These are phyloP conservation scores for Solanum commersonii DNA, from an alignment of 257 asterid species.

Conservation along the genomic window DNA sequence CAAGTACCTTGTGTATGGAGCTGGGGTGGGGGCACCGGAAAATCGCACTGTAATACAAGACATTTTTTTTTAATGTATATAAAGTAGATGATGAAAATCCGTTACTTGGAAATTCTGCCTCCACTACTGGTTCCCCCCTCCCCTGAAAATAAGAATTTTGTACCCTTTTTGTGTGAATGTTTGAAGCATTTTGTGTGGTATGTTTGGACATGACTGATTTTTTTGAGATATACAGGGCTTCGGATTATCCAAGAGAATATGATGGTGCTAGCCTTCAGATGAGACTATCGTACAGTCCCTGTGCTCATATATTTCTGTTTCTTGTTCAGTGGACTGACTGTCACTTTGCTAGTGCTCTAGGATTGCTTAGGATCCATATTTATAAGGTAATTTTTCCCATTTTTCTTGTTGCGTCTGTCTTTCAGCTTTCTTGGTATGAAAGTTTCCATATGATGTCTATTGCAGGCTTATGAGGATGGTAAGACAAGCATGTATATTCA, in stretches of 20 bases:
- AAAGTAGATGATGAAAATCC: neutral
- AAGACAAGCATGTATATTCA: constrained; percentile 65
- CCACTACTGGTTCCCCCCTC: neutral
- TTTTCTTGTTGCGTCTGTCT: neutral
- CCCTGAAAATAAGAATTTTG: neutral
- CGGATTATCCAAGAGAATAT: constrained; percentile 58
- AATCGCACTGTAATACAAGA: neutral
- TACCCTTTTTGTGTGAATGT: neutral
- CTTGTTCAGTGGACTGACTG: constrained; percentile 93
- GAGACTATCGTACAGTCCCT: constrained; percentile 93
- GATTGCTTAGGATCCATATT: constrained; percentile 66
- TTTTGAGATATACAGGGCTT: constrained; percentile 58
- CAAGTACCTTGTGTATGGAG: neutral
- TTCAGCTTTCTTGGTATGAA: neutral
- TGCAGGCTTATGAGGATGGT: constrained; percentile 83
- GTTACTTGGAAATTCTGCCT: neutral
- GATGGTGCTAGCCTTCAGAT: constrained; percentile 86
- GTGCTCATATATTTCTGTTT: constrained; percentile 73
- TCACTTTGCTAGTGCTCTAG: constrained; percentile 84
- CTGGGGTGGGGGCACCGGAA: neutral
- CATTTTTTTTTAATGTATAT: neutral
- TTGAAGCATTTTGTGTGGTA: neutral
- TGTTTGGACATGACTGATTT: neutral
- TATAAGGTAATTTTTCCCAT: constrained; percentile 49
- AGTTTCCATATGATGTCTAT: constrained; percentile 8